Evolutionary conservation across 1,139 yeast species (phyloP).

Genomic region (Entelexis sorbosivorans): DNA sequence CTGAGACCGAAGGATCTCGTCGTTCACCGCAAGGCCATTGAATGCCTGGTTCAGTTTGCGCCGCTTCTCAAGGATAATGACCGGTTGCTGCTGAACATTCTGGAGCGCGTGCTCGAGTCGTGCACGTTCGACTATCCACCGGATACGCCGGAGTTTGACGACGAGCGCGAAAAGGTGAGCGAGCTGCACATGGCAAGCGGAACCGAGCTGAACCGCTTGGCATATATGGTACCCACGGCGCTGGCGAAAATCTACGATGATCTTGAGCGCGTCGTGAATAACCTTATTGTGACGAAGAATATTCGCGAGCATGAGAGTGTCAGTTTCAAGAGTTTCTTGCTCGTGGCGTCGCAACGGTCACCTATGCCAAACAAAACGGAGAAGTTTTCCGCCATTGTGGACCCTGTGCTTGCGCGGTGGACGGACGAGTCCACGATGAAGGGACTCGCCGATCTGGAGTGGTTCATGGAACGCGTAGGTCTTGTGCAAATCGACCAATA

Average conservation of each 20-base stretch:
- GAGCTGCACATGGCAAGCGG: conserved; percentile 90
- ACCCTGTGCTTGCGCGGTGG: conserved; percentile 89
- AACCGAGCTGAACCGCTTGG: conserved; percentile 84
- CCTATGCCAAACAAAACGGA: conserved; percentile 52
- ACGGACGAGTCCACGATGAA: conserved; percentile 81
- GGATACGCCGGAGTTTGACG: conserved; percentile 27
- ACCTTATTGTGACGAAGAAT: conserved; percentile 55
- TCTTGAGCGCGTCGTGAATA: conserved; percentile 68
- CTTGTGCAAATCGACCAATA: conserved; percentile 88
- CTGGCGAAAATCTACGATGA: conserved; percentile 70
- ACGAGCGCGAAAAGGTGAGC: conserved; percentile 50
- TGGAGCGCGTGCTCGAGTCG: conserved; percentile 77
- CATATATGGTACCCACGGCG: conserved; percentile 87
- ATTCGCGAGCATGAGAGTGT: conserved; percentile 86
- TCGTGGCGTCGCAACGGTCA: conserved; percentile 85
- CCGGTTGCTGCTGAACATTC: conserved; percentile 58
- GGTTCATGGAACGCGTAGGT: conserved; percentile 97
- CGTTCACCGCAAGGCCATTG: conserved; percentile 73
- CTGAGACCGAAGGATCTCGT: conserved; percentile 72
- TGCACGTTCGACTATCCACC: conserved; percentile 69
- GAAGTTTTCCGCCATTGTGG: conserved; percentile 75
- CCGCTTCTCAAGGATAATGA: conserved; percentile 61
- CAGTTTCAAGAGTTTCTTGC: conserved; percentile 79
- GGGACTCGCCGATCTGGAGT: conserved; percentile 77
- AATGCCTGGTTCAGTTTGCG: conserved; percentile 93